phyloP scores from a whole-genome alignment of 192 early-diverging fungal species.

The Coemansia sp. region DNA sequence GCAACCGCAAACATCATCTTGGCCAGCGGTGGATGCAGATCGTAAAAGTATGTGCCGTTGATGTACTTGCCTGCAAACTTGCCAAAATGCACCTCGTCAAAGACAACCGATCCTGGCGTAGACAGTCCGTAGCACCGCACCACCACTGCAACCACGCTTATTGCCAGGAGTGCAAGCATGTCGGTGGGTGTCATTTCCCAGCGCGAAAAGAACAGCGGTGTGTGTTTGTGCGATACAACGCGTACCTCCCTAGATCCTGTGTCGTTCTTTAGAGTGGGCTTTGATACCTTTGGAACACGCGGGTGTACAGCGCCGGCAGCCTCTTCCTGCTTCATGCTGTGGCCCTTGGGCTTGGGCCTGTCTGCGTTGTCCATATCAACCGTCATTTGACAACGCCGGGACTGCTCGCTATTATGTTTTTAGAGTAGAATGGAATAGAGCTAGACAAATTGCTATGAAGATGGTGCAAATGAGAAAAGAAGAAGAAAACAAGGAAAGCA shows the following conservation, averaged over 20 bases:
- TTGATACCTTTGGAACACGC: slow-evolving; percentile 4
- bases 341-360: slow-evolving; percentile 38
- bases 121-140: slow-evolving; percentile 44
- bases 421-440: not conserved
- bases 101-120: slow-evolving; percentile 55
- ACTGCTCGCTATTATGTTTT: not conserved
- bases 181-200: slow-evolving; percentile 32
- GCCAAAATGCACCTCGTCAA: slow-evolving; percentile 99
- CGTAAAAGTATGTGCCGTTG: slow-evolving; percentile 86
- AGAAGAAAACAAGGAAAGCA: no score
- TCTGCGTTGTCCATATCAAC: slow-evolving; percentile 22
- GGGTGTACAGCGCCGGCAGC: not conserved
- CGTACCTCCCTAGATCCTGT: not conserved
- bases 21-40: slow-evolving; percentile 95
- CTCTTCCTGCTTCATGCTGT: slow-evolving; percentile 19
- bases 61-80: slow-evolving; percentile 93
- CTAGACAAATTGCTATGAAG: not conserved
- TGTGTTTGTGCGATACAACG: slow-evolving; percentile 11
- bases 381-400: slow-evolving; percentile 22
- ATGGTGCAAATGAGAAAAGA: not conserved
- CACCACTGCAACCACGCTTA: slow-evolving; percentile 23
- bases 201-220: slow-evolving; percentile 19
- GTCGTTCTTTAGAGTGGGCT: not conserved
- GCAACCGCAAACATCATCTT: slow-evolving; percentile 86
- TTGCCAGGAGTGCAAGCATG: slow-evolving; percentile 7